Base-by-base conservation (phyloP, 2,329 filamentous ascomycete species). In the Cryphonectria nitschkei region DNA sequence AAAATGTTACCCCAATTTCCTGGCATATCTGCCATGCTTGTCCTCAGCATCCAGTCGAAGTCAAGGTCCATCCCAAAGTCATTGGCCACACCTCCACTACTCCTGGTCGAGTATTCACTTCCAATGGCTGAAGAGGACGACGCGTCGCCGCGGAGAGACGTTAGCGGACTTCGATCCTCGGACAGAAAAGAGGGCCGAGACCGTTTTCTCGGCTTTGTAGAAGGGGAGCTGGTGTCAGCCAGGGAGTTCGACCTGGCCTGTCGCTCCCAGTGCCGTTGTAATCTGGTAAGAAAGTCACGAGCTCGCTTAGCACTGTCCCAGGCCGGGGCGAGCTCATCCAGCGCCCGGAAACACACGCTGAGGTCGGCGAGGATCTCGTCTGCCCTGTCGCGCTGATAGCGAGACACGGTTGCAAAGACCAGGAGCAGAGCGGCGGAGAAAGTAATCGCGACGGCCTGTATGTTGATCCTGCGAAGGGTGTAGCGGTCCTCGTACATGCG, bases 401-500 rank as follows among this genome's bases (percentile, higher is more conserved):
- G 46, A 9, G 72, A 65, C 0, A 74, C 69, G 19, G 67, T 64
- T 11, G 73, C 74, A 34, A 74, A 75, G 29, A 75, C 70, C 1
- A 75, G 65, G 5, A 74, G 52, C 13, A 75, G 69, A 0, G 72
- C 70, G 6, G 74, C 74, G 8, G 73, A 74, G 52, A 71, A 74
- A 6, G 71, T 72, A n/a, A 73, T 74, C 3, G 67, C 67, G 2
- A 75, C 73, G 5, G 73, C 74, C 34, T 73, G 69, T 13, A 75
- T 54, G 46, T 74, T 74, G 43, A 73, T 73, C 32, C 68, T 65
- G 39, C 73, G 65, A 8, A 75, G 67, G 2, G 69, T 72, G 32
- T 74, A 68, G 5, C 68, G 68, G 3, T 43, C 68, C 54, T 75
- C 74, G 64, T 75, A 75, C 3, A 52, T 13, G 9, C 46, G 46